Percentiles rank a stretch among this genome's conserved stretches.
Evolutionary conservation across 2,329 filamentous ascomycete species (phyloP).

Genomic region (Acrocalymma vagum): DNA sequence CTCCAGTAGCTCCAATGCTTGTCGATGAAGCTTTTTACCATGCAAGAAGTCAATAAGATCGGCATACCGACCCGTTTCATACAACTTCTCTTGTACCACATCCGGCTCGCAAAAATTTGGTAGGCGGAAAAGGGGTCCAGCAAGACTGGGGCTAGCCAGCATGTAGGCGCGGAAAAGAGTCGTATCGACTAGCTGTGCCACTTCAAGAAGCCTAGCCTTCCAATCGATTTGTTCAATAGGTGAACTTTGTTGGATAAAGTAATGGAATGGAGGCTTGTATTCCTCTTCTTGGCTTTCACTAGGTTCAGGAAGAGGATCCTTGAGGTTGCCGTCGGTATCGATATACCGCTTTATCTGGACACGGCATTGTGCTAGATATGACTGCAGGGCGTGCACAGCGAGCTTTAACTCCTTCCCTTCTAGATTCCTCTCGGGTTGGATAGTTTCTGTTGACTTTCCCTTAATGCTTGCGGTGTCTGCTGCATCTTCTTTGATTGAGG

Average conservation of each 20-base stretch:
- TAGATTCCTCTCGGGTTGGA: constrained; percentile 57
- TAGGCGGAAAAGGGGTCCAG: constrained; percentile 90
- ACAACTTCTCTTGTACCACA: constrained; percentile 90
- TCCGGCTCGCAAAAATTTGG: constrained; percentile 97
- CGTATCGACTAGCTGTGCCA: constrained; percentile 88
- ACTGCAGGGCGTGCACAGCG: constrained; percentile 83
- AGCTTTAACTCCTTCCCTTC: constrained; percentile 85
- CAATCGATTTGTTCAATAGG: constrained; percentile 61
- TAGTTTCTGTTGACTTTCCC: constrained; percentile 54
- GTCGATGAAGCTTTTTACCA: constrained; percentile 89
- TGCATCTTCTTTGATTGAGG: constrained; percentile 62
- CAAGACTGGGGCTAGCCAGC: constrained; percentile 85
- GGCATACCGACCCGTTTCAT: constrained; percentile 87
- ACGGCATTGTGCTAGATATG: constrained; percentile 88
- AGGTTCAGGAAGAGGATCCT: constrained; percentile 62
- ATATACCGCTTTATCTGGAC: constrained; percentile 68
- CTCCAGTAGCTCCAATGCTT: constrained; percentile 82
- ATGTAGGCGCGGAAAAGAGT: constrained; percentile 95
- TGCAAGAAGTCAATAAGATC: constrained; percentile 98
- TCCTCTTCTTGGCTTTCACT: constrained; percentile 47
- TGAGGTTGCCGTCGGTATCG: constrained; percentile 66
- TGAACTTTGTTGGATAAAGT: constrained; percentile 47
- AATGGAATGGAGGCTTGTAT: constrained; percentile 53
- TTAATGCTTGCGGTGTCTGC: constrained; percentile 66
- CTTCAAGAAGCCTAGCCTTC: constrained; percentile 75